Evolutionary conservation across 2,329 filamentous ascomycete species (phyloP).

Genomic region (Fusarium pininemorale): DNA sequence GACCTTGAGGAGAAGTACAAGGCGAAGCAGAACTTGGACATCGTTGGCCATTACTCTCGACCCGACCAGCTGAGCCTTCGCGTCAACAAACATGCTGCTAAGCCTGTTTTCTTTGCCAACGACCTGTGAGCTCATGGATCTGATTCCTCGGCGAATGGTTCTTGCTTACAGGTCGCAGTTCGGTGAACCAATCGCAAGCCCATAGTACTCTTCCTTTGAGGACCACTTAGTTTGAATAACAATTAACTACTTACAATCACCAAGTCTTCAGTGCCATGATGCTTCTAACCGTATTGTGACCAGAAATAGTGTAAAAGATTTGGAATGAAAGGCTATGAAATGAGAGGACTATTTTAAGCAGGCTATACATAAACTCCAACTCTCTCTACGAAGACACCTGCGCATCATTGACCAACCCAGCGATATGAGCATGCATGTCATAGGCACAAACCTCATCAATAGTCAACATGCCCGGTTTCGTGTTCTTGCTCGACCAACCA

Average conservation of each 20-base stretch:
- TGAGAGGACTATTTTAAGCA: too few species aligned
- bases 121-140: not conserved
- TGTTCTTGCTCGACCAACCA: conserved; percentile 45
- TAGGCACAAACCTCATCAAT: conserved; percentile 71
- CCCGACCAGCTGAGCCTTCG: conserved; percentile 51
- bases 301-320: not conserved
- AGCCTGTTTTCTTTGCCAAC: conserved; percentile 6
- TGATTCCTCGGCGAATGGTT: not conserved
- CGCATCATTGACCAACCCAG: conserved; percentile 4
- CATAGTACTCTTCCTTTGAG: not conserved
- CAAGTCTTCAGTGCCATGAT: too few species aligned
- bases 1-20: conserved; percentile 40
- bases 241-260: not conserved
- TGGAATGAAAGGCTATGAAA: too few species aligned
- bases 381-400: not conserved
- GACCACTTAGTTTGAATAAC: not conserved
- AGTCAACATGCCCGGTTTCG: conserved; percentile 65
- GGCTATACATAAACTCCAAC: not conserved
- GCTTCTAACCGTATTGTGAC: too few species aligned
- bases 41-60: conserved; percentile 46
- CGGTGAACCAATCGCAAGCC: not conserved
- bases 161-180: not conserved
- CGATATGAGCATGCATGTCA: conserved; percentile 46
- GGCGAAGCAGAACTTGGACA: conserved; percentile 48
- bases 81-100: conserved; percentile 1